These are phyloP conservation scores for Asterochloris sp. DNA, from an alignment of 139 green algal species.

Conservation along the genomic window DNA sequence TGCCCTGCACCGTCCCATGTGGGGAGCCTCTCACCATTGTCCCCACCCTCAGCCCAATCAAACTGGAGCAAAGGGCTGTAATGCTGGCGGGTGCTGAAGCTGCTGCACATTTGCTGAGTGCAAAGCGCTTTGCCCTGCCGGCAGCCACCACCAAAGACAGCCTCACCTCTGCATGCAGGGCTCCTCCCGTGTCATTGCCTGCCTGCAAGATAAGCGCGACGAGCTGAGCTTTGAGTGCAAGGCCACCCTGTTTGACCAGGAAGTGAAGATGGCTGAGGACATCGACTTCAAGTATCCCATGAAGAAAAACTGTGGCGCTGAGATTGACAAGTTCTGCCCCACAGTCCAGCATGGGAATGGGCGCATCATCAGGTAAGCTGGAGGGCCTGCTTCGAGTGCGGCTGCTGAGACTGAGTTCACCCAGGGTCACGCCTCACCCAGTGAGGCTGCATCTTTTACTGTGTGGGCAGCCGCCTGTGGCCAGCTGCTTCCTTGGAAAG, in stretches of 20 bases:
- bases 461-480: too few relatives aligned
- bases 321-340: slow-evolving; percentile 70
- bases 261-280: slow-evolving; percentile 64
- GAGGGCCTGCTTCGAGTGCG: neutral
- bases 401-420: neutral
- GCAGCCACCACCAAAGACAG: too few relatives aligned
- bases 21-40: too few relatives aligned
- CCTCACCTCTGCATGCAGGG: slow-evolving; percentile 40
- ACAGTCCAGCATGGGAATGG: slow-evolving; percentile 69
- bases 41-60: too few relatives aligned
- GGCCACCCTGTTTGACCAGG: slow-evolving; percentile 71
- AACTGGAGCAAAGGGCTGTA: neutral
- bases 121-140: too few relatives aligned
- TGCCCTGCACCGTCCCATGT: too few relatives aligned
- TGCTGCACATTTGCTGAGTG: too few relatives aligned
- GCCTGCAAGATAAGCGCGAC: slow-evolving; percentile 65
- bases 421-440: too few relatives aligned
- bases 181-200: slow-evolving; percentile 79
- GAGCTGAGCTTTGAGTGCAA: slow-evolving; percentile 59
- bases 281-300: slow-evolving; percentile 85
- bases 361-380: slow-evolving; percentile 56
- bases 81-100: neutral
- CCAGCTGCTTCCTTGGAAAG: too few relatives aligned
- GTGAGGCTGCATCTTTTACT: too few relatives aligned
- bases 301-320: slow-evolving; percentile 65